A percentile compares a stretch with the other conserved stretches of the same genome.
Evolutionary conservation across 176 grass and related monocot species (phyloP).

Genomic region (Chrysopogon serrulatus): DNA sequence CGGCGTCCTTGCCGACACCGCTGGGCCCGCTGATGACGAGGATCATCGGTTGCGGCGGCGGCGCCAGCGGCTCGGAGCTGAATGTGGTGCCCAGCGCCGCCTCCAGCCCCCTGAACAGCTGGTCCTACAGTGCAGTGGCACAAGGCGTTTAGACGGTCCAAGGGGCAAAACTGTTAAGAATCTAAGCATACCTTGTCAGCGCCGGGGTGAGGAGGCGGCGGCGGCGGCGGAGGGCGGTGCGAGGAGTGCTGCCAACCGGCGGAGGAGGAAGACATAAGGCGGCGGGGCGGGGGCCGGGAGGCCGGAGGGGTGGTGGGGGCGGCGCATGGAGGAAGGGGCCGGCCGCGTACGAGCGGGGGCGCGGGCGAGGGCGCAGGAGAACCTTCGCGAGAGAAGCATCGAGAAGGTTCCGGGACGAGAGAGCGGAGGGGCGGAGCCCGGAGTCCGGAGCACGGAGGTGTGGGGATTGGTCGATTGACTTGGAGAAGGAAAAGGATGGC

Average conservation of each 20-base stretch:
- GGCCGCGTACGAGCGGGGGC: conserved; percentile 24
- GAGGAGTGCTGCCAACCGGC: conserved; percentile 39
- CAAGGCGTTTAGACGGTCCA: background rate
- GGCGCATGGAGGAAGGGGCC: conserved; percentile 7
- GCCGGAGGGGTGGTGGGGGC: background rate
- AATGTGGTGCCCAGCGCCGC: conserved; percentile 67
- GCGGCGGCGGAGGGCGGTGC: conserved; percentile 29
- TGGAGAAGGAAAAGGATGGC: background rate
- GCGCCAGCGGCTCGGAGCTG: conserved; percentile 70
- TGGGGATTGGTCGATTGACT: too few species aligned
- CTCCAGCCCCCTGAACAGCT: conserved; percentile 70
- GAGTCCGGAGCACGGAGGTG: background rate
- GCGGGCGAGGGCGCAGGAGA: conserved; percentile 50
- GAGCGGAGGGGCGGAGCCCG: background rate
- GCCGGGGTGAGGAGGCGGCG: conserved; percentile 32
- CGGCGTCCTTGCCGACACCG: conserved; percentile 93
- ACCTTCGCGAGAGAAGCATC: conserved; percentile 61
- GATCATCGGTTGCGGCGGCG: conserved; percentile 70
- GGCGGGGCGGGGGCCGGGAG: background rate
- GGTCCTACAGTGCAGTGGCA: conserved; percentile 42
- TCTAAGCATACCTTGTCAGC: conserved; percentile 34
- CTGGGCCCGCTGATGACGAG: conserved; percentile 94
- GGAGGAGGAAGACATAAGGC: conserved; percentile 32
- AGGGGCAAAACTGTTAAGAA: background rate
- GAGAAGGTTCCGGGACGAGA: conserved; percentile 7